Conservation (phyloP, 2,329 filamentous ascomycete genomes). For the Geosmithia flava region DNA sequence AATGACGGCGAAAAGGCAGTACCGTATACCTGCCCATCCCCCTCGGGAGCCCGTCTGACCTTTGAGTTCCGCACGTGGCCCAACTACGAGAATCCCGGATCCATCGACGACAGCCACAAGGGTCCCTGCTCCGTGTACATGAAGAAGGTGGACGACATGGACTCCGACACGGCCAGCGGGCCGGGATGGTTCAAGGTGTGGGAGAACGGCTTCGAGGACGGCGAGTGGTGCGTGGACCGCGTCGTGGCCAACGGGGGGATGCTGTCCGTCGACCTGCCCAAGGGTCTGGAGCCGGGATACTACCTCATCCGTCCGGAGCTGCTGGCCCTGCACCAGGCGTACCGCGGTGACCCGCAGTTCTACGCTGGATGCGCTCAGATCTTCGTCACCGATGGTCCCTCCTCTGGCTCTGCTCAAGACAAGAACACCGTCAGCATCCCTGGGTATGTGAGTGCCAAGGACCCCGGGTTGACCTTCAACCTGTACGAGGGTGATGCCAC, state of each 20-base stretch:
- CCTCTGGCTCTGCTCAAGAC: slow-evolving; percentile 6
- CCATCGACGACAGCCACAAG: slow-evolving; percentile 48
- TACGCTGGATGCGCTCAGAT: slow-evolving; percentile 63
- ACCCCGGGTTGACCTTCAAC: slow-evolving; percentile 49
- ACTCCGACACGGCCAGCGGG: slow-evolving; percentile 39
- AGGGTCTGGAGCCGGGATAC: slow-evolving; percentile 48
- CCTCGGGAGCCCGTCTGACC: slow-evolving; percentile 43
- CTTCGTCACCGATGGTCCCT: slow-evolving; percentile 37
- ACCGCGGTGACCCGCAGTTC: slow-evolving; percentile 53
- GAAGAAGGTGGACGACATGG: slow-evolving; percentile 52
- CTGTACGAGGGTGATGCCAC: slow-evolving; percentile 40
- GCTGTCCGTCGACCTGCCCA: slow-evolving; percentile 49
- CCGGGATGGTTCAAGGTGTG: slow-evolving; percentile 71
- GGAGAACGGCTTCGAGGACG: slow-evolving; percentile 52
- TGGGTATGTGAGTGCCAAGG: slow-evolving; percentile 43
- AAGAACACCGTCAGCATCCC: slow-evolving; percentile 50
- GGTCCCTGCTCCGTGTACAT: slow-evolving; percentile 65
- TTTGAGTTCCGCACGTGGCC: slow-evolving; percentile 56
- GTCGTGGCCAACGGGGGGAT: slow-evolving; percentile 53
- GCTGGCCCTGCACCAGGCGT: slow-evolving; percentile 53
- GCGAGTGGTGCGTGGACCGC: slow-evolving; percentile 59
- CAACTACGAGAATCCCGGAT: slow-evolving; percentile 36
- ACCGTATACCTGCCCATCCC: slow-evolving; percentile 32
- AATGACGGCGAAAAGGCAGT: slow-evolving; percentile 30
- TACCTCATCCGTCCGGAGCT: slow-evolving; percentile 64